Conservation (phyloP, 202 grass and related monocot genomes). For the Digitaria exilis region DNA sequence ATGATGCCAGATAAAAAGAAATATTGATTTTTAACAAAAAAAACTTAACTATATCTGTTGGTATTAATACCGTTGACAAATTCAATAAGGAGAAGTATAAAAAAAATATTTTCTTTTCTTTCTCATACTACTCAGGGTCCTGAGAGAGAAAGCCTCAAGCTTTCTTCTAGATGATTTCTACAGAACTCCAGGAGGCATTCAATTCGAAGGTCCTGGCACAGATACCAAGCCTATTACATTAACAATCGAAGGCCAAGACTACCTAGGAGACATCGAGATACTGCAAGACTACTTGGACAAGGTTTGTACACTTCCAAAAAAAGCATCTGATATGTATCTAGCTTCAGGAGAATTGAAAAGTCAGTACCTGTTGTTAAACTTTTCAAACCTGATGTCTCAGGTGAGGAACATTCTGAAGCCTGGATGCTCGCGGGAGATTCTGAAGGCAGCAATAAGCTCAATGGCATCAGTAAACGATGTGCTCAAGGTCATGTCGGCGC, state of each 20-base stretch:
- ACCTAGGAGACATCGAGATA: constrained; percentile 68
- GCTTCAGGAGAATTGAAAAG: neutral
- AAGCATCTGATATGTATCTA: constrained; percentile 9
- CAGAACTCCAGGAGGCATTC: constrained; percentile 74
- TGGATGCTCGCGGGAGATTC: constrained; percentile 56
- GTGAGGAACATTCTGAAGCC: constrained; percentile 60
- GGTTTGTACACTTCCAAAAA: constrained; percentile 32
- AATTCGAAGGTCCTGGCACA: constrained; percentile 60
- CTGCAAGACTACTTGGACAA: constrained; percentile 73
- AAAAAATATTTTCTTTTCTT: neutral
- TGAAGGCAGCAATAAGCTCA: constrained; percentile 61
- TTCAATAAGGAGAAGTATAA: neutral
- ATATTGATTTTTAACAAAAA: neutral
- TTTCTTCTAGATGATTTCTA: constrained; percentile 81
- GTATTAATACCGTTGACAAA: neutral
- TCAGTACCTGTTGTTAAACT: neutral
- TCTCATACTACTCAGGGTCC: constrained; percentile 44
- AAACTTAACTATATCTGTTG: neutral
- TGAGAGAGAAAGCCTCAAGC: constrained; percentile 67
- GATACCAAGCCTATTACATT: constrained; percentile 57
- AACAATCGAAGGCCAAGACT: constrained; percentile 72
- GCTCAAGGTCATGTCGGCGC: constrained; percentile 47
- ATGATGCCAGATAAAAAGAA: neutral
- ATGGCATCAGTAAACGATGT: constrained; percentile 55
- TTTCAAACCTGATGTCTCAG: constrained; percentile 27